These are phyloP conservation scores for Lactifluus rugatus DNA, from an alignment of 768 basidiomycete species.

Conservation along the genomic window DNA sequence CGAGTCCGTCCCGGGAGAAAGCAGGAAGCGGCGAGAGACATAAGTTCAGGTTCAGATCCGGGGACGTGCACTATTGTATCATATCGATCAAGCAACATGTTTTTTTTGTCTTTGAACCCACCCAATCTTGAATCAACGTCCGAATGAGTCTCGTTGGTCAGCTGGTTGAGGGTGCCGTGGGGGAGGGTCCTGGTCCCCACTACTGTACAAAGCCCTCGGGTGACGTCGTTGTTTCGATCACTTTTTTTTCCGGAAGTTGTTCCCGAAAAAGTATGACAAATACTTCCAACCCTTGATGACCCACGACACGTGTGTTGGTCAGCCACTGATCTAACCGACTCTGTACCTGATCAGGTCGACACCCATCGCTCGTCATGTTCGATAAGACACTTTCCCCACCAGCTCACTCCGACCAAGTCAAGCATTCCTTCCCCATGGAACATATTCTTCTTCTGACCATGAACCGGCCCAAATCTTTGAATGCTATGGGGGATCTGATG, in stretches of 20 bases:
- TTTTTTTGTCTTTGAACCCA: background rate
- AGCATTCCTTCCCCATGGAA: conserved; percentile 35
- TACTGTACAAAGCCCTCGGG: background rate
- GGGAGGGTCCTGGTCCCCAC: background rate
- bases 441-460: conserved; percentile 47
- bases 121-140: background rate
- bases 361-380: background rate
- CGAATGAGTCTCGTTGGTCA: background rate
- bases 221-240: conserved; percentile 16
- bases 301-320: background rate
- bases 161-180: background rate
- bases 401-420: conserved; percentile 30
- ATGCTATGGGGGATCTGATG: conserved; percentile 63
- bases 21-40: background rate
- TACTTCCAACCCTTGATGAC: background rate
- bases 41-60: background rate
- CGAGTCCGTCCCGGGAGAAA: background rate
- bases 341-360: background rate
- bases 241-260: background rate
- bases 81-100: conserved; percentile 10
- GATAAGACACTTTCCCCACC: conserved; percentile 17
- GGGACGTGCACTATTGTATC: conserved; percentile 8
- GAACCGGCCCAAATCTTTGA: conserved; percentile 63
- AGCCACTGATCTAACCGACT: background rate
- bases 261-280: background rate